Base-by-base conservation (phyloP, 2,329 filamentous ascomycete species). In the Exophiala phaeomuriformis region DNA sequence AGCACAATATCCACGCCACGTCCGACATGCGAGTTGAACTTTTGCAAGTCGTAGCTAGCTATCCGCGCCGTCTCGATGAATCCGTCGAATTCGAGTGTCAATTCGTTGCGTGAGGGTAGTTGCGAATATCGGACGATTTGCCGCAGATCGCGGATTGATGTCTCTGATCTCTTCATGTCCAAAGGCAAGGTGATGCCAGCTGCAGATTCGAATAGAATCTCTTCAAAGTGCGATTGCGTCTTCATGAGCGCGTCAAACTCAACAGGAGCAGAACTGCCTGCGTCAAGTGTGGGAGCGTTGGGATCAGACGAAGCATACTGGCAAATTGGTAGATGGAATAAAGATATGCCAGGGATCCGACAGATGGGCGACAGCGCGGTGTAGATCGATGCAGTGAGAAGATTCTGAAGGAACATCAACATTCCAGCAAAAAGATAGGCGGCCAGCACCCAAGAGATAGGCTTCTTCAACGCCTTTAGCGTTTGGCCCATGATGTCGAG, bases 141-240 rank as follows among this genome's bases (percentile, higher is more conserved):
- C 32, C 85, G 81, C 28, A 93, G 71, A 63, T 90, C 87, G 39
- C 87, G 80, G 35, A 93, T 83, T 1, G 84, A 83, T 1, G 81
- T 75, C 67, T 91, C 86, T 2, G 84, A 83, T 6, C 82, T 79
- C 71, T 89, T 90, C 82, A 93, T 90, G 61, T 88, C 85, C 61
- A 86, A 75, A 0, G 87, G 87, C 2, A 93, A 71, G 1, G 81
- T 81, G 1, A 83, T 80, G 1, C 83, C 81, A 27, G 82, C 77
- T 1, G 81, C 78, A 10, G 81, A 82, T 54, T 82, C 80, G 60
- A 87, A 80, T 3, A 93, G 71, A 0, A 93, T 82, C 53, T 85
- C 80, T 67, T 90, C 86, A 52, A 94, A 89, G 30, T 83, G 78
- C n/a, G 79, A 75, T 67, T 94, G 88, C 1, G 86, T 80, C 12